Evolutionary conservation across 2,329 filamentous ascomycete genomes (phyloP).

Genomic region (Orbilia ellipsospora): DNA sequence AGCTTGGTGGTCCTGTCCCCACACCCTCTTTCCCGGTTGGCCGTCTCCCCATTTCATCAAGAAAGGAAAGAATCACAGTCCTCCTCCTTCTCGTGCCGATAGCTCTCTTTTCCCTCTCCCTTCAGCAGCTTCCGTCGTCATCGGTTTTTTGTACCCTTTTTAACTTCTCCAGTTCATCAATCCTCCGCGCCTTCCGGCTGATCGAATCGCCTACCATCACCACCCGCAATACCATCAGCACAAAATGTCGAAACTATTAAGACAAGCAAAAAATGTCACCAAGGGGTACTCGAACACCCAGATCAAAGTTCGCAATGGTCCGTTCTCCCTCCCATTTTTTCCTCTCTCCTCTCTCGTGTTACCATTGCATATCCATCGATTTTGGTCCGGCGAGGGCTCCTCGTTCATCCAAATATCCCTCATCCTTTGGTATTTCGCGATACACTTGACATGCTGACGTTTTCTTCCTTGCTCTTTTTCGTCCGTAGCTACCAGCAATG

Average conservation of each 20-base stretch:
- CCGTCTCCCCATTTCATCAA: neutral
- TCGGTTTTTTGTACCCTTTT: constrained; percentile 1
- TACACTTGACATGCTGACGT: constrained; percentile 58
- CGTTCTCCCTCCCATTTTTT: constrained; percentile 60
- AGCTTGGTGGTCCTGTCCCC: neutral
- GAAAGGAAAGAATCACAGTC: too few species aligned
- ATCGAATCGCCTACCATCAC: constrained; percentile 3
- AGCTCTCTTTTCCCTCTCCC: neutral
- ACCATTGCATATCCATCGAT: too few species aligned
- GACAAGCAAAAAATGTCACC: constrained; percentile 98
- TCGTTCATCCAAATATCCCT: neutral
- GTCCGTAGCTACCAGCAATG: constrained; percentile 90
- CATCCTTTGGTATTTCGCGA: neutral
- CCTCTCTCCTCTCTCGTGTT: neutral
- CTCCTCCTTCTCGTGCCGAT: neutral
- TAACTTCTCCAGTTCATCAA: constrained; percentile 1
- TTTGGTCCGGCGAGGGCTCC: too few species aligned
- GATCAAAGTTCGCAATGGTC: constrained; percentile 98
- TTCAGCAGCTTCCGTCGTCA: neutral
- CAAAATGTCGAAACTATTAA: constrained; percentile 92
- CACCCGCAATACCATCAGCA: neutral
- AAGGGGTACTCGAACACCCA: constrained; percentile 97
- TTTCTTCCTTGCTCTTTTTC: constrained; percentile 1
- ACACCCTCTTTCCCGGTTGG: neutral
- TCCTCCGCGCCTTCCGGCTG: constrained; percentile 29